These are phyloP conservation scores for Xylaria palmicola DNA, from an alignment of 495 filamentous ascomycete genomes.

Conservation along the genomic window DNA sequence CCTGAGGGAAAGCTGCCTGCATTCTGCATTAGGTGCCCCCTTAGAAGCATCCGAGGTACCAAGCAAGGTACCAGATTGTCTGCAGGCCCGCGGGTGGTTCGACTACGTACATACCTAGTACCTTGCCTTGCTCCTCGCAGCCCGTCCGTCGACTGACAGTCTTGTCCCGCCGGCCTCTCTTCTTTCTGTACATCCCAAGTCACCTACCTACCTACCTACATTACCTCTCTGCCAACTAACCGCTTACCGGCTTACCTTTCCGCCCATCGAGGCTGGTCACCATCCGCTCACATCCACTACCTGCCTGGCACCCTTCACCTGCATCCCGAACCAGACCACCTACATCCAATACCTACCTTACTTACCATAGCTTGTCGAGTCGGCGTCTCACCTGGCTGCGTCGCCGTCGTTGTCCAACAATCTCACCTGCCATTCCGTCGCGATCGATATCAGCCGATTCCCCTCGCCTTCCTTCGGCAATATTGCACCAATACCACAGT, in stretches of 20 bases:
- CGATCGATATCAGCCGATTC: neutral
- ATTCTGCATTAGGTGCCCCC: no score
- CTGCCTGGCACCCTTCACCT: neutral
- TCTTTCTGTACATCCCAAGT: neutral
- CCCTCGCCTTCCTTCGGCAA: slow-evolving; percentile 3
- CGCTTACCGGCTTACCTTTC: slow-evolving; percentile 4
- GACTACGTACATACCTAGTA: neutral
- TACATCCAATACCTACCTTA: neutral
- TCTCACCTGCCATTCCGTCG: slow-evolving; percentile 12
- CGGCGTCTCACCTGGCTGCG: slow-evolving; percentile 15
- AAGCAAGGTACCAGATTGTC: no score
- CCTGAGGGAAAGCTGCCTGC: no score
- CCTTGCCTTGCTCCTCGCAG: slow-evolving; percentile 1
- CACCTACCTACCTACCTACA: neutral
- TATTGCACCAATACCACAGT: neutral
- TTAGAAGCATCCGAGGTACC: no score
- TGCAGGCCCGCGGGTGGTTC: no score
- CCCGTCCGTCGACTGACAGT: slow-evolving; percentile 4
- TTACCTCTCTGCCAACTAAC: slow-evolving; percentile 2
- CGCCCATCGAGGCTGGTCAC: neutral
- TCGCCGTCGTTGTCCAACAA: slow-evolving; percentile 5
- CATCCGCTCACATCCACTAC: neutral
- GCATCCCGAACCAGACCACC: slow-evolving; percentile 4
- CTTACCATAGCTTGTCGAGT: slow-evolving; percentile 10
- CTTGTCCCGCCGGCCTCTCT: slow-evolving; percentile 10